Percentiles rank a stretch among this genome's conserved stretches.
These are phyloP conservation scores for Suillus luteus DNA, from an alignment of 768 basidiomycete genomes.

Conservation along the genomic window DNA sequence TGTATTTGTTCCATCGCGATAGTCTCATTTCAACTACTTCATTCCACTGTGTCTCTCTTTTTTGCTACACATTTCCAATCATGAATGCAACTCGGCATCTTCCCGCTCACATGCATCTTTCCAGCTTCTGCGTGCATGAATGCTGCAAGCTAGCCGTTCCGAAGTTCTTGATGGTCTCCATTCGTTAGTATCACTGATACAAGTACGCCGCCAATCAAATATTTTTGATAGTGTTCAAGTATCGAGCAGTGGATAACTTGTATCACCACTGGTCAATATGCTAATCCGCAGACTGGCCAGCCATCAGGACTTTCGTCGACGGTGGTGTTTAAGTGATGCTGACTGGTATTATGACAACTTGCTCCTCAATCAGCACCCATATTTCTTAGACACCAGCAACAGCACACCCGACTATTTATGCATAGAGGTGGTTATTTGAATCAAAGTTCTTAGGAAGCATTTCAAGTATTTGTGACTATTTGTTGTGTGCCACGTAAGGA, in stretches of 20 bases:
- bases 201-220: too few relatives aligned
- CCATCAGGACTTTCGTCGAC: background rate
- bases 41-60: background rate
- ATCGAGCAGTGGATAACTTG: too few relatives aligned
- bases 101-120: too few relatives aligned
- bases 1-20: background rate
- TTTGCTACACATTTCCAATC: background rate
- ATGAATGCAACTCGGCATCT: background rate
- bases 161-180: too few relatives aligned
- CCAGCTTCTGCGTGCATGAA: too few relatives aligned
- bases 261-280: too few relatives aligned
- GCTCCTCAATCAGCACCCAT: background rate
- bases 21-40: background rate
- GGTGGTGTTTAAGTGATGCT: background rate
- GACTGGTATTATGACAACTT: background rate
- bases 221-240: too few relatives aligned
- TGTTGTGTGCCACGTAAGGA: slow-evolving; percentile 11
- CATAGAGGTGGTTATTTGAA: too few relatives aligned
- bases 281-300: too few relatives aligned
- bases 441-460: background rate
- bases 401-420: background rate
- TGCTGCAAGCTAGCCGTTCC: too few relatives aligned
- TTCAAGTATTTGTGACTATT: background rate
- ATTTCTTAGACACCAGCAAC: background rate
- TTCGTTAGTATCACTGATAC: too few relatives aligned